Percentiles rank a stretch among this genome's conserved stretches.
Evolutionary conservation across 2,329 filamentous ascomycete species (phyloP).

Genomic region (Microsporum ferrugineum): DNA sequence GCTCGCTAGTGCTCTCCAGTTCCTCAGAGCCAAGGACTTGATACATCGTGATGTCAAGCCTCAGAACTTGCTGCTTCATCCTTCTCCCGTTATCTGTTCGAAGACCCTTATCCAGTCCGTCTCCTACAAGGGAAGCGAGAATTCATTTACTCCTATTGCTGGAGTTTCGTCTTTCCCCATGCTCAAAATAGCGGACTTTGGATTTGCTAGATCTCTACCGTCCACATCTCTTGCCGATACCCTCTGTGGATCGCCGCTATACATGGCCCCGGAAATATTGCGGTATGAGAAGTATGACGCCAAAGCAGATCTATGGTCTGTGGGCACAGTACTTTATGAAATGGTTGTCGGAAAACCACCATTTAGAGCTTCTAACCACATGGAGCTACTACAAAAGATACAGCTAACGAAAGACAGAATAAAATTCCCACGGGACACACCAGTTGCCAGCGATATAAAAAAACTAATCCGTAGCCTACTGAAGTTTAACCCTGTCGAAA

Average conservation of each 20-base stretch:
- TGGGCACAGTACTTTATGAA: slow-evolving; percentile 89
- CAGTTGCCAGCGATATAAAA: slow-evolving; percentile 66
- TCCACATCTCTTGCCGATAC: slow-evolving; percentile 89
- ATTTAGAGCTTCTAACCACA: slow-evolving; percentile 85
- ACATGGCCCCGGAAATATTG: slow-evolving; percentile 97
- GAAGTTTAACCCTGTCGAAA: slow-evolving; percentile 73
- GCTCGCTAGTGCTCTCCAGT: slow-evolving; percentile 80
- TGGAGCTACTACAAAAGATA: slow-evolving; percentile 84
- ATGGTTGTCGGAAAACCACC: slow-evolving; percentile 87
- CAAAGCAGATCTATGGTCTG: slow-evolving; percentile 94
- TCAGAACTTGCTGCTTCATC: slow-evolving; percentile 84
- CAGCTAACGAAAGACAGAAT: slow-evolving; percentile 80
- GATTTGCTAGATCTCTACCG: slow-evolving; percentile 88
- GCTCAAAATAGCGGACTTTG: slow-evolving; percentile 96
- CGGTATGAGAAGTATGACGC: slow-evolving; percentile 96
- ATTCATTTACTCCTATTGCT: slow-evolving; percentile 67
- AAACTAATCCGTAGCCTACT: slow-evolving; percentile 66
- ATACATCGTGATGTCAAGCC: slow-evolving; percentile 97
- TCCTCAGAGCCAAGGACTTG: slow-evolving; percentile 71
- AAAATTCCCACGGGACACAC: slow-evolving; percentile 62
- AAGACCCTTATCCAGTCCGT: slow-evolving; percentile 49
- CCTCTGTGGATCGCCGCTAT: slow-evolving; percentile 87
- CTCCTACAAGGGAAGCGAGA: slow-evolving; percentile 66
- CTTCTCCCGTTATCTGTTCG: slow-evolving; percentile 60
- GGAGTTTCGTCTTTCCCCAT: slow-evolving; percentile 80